These are phyloP conservation scores for Tricholoma hemisulphureum DNA, from an alignment of 768 basidiomycete genomes.

Conservation along the genomic window DNA sequence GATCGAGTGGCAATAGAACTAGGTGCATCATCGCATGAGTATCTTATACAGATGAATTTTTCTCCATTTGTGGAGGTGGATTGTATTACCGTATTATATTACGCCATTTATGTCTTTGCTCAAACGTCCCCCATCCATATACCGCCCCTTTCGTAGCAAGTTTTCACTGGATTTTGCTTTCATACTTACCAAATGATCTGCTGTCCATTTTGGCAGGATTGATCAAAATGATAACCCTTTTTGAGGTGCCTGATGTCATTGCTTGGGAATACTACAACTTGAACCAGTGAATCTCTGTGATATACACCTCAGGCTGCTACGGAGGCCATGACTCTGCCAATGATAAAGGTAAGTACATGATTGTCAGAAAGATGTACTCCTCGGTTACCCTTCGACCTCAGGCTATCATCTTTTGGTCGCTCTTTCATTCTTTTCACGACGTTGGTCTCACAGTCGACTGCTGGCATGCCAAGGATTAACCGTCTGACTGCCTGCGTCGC, in stretches of 20 bases:
- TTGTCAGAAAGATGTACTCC: neutral
- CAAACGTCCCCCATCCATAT: slow-evolving; percentile 54
- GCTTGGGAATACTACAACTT: neutral
- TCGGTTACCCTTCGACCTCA: neutral
- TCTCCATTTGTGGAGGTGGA: slow-evolving; percentile 23
- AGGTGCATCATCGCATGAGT: slow-evolving; percentile 73
- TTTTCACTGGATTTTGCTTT: no score
- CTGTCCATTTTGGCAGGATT: no score
- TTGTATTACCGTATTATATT: slow-evolving; percentile 43
- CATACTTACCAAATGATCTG: no score
- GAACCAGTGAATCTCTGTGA: neutral
- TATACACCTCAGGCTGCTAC: no score
- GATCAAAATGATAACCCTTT: slow-evolving; percentile 1
- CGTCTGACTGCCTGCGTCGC: neutral
- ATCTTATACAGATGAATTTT: slow-evolving; percentile 22
- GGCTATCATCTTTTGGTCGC: neutral
- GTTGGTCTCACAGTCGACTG: neutral
- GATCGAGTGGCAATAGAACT: slow-evolving; percentile 36
- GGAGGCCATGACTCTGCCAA: neutral
- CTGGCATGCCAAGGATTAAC: neutral
- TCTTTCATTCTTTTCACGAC: neutral
- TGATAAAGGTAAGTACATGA: no score
- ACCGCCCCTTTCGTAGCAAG: slow-evolving; percentile 30
- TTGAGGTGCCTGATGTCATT: neutral
- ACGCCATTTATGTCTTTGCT: slow-evolving; percentile 71